These are phyloP conservation scores for Lachancea lanzarotensis DNA, from an alignment of 805 yeast genomes.

Conservation along the genomic window DNA sequence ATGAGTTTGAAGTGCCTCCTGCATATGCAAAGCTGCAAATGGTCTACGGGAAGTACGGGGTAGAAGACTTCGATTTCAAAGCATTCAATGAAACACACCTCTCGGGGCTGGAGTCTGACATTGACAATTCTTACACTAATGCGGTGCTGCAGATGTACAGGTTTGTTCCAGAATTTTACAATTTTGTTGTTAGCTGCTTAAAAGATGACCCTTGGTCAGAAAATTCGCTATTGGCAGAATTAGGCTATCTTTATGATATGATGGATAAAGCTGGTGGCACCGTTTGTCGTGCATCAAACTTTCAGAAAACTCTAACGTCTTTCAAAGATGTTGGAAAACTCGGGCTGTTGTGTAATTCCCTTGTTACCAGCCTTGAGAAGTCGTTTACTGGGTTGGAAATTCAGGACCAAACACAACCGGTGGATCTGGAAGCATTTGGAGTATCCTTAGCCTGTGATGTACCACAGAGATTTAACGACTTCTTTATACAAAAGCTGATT, in stretches of 20 bases:
- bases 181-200: conserved; percentile 51
- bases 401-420: neutral
- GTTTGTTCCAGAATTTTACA: conserved; percentile 67
- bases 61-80: conserved; percentile 87
- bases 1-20: conserved; percentile 50
- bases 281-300: conserved; percentile 77
- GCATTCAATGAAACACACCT: conserved; percentile 67
- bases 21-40: conserved; percentile 72
- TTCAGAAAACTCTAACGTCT: conserved; percentile 47
- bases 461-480: conserved; percentile 26
- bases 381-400: neutral
- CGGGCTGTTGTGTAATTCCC: conserved; percentile 8
- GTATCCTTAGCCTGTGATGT: neutral
- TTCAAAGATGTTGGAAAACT: conserved; percentile 25
- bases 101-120: conserved; percentile 86
- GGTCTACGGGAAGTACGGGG: conserved; percentile 83
- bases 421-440: neutral
- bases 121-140: conserved; percentile 72
- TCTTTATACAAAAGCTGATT: conserved; percentile 20
- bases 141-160: conserved; percentile 74
- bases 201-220: conserved; percentile 45
- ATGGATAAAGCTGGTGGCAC: conserved; percentile 70
- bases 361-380: neutral
- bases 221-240: conserved; percentile 60
- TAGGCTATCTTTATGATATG: conserved; percentile 92